Base-by-base conservation (phyloP, 192 early-diverging fungal genomes). In the Coemansia sp. region DNA sequence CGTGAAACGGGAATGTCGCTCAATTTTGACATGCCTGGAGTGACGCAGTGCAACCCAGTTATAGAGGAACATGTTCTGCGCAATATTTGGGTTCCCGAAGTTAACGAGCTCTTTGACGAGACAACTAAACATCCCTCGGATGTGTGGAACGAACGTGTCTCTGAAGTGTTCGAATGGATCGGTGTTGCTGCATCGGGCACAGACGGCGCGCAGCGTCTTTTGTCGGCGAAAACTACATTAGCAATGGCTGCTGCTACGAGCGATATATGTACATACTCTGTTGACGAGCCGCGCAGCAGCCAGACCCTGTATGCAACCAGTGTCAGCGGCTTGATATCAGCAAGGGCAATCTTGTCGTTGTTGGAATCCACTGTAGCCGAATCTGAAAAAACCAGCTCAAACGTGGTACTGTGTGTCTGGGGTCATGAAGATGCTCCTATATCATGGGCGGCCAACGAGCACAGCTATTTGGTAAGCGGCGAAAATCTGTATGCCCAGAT, bases 361-460 rank as follows among this genome's bases (percentile, higher is more conserved):
- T 44, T 53, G 0, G 45, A 59, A 2, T 33, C 0, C 27, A 59
- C 17, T 14, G 30, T 24, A 8, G 13, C 40, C 4, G 13, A 14
- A 22, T 48, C 11, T 18, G 19, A 1, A 13, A 11, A 4, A 2
- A 14, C 10, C 49, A 11, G 34, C 40, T 14, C 27, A 38, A 45
- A 43, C 22, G 17, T 60, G 8, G 61, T 62, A 18, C 18, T 72
- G 18, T 64, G 69, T 33, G 76, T 72, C 41, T 79, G 76, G 76
- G 76, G 76, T 33, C 55, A 64, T 49, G 76, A 79, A 21, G 69
- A 79, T 43, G 66, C 69, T 0, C 76, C 76, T 0, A 44, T 72
- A 10, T 79, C 76, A 15, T 72, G 69, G 69, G 50, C 42, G 0
- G 24, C 34, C 17, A 53, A 41, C 53, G 76, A 79, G 54, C 76